phyloP scores from a whole-genome alignment of 2,329 filamentous ascomycete genomes.

The Davidsoniella virescens region DNA sequence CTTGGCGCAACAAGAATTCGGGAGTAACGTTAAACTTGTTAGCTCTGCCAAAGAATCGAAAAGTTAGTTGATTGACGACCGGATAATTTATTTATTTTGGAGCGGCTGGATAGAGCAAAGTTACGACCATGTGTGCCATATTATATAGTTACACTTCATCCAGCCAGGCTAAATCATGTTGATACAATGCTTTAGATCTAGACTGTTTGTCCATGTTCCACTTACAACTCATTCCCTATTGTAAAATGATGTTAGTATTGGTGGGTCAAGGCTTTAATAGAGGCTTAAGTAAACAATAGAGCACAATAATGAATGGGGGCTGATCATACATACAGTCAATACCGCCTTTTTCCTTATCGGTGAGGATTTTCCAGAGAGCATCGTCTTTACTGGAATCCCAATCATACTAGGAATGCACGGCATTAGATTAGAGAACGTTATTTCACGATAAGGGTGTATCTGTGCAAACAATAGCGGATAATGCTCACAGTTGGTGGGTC shows the following conservation, averaged over 20 bases:
- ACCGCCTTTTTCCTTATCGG: constrained; percentile 63
- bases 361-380: constrained; percentile 77
- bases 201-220: neutral
- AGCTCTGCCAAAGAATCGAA: constrained; percentile 32
- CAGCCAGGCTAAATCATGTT: too few relatives aligned
- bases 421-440: neutral
- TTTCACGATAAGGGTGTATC: neutral
- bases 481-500: constrained; percentile 66
- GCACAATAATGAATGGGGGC: neutral
- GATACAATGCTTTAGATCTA: too few relatives aligned
- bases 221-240: constrained; percentile 62
- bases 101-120: constrained; percentile 11
- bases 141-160: too few relatives aligned
- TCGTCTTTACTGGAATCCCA: constrained; percentile 84
- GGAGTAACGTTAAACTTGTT: constrained; percentile 68
- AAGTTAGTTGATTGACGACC: neutral
- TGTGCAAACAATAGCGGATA: neutral
- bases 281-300: neutral
- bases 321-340: constrained; percentile 65
- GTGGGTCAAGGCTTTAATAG: constrained; percentile 14
- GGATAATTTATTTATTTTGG: neutral
- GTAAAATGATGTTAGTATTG: neutral
- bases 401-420: constrained; percentile 20
- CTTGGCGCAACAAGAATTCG: constrained; percentile 80
- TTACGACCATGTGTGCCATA: constrained; percentile 14